Evolutionary conservation across 306 rosid genomes (phyloP).

Genomic region (Carpinus fangiana): DNA sequence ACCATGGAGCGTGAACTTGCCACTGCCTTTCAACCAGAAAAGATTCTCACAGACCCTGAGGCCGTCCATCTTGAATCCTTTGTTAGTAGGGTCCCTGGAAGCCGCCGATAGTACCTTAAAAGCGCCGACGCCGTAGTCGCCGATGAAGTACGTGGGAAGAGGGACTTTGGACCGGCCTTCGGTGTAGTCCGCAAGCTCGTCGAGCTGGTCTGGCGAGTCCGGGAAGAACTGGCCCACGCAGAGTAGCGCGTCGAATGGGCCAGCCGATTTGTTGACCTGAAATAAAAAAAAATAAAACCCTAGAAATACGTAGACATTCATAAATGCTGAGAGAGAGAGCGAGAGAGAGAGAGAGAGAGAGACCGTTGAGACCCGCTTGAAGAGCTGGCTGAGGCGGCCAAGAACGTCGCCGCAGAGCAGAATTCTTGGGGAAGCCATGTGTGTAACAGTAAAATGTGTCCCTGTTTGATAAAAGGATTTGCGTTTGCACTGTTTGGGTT

Average conservation of each 20-base stretch:
- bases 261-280: constrained; percentile 95
- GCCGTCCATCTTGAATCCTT: constrained; percentile 93
- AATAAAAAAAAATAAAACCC: constrained; percentile 21
- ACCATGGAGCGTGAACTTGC: constrained; percentile 75
- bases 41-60: constrained; percentile 68
- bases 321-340: neutral
- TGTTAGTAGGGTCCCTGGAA: constrained; percentile 54
- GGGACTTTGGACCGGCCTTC: constrained; percentile 72
- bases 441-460: neutral
- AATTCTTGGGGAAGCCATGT: constrained; percentile 81
- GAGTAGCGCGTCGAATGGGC: constrained; percentile 86
- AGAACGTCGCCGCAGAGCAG: constrained; percentile 84
- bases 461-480: too few species aligned
- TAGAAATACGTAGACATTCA: neutral
- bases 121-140: constrained; percentile 89
- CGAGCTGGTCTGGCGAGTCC: constrained; percentile 63
- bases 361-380: constrained; percentile 85
- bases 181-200: constrained; percentile 53
- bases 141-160: constrained; percentile 84
- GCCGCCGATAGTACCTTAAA: constrained; percentile 61
- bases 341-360: constrained; percentile 23
- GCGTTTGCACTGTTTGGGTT: too few species aligned
- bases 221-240: constrained; percentile 98
- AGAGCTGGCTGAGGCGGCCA: constrained; percentile 83
- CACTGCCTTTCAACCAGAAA: constrained; percentile 98